A percentile compares a stretch with the other conserved stretches of the same genome.
These are phyloP conservation scores for Cyamopsis tetragonoloba DNA, from an alignment of 306 rosid genomes.

Conservation along the genomic window DNA sequence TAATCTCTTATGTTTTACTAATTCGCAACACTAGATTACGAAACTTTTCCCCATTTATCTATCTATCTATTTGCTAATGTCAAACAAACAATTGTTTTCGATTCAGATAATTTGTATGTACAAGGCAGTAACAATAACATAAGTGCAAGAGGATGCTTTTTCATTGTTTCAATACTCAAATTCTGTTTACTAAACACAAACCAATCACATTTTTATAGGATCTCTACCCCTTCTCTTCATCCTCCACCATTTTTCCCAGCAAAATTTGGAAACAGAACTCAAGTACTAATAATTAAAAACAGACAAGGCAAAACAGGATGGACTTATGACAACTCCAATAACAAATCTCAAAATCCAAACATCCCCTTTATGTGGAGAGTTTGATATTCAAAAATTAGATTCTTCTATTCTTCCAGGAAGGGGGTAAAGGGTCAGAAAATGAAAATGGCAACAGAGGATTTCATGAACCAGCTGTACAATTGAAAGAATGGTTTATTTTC, in stretches of 20 bases:
- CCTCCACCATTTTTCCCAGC: not conserved
- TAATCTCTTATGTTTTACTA: not conserved
- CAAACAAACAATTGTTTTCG: not conserved
- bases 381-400: constrained; percentile 32
- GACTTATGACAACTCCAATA: constrained; percentile 26
- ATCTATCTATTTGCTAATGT: not conserved
- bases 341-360: constrained; percentile 28
- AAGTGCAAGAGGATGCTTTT: not conserved
- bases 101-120: not conserved
- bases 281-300: not conserved
- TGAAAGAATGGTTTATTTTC: constrained; percentile 30
- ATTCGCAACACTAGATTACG: too few species aligned
- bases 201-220: not conserved
- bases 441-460: constrained; percentile 11
- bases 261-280: constrained; percentile 12
- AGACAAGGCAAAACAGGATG: not conserved
- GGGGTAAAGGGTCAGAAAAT: not conserved
- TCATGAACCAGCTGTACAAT: constrained; percentile 59
- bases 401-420: constrained; percentile 30
- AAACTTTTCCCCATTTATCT: constrained; percentile 27
- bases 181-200: not conserved
- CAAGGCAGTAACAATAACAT: not conserved
- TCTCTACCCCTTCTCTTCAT: not conserved
- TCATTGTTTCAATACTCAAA: not conserved
- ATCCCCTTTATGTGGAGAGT: constrained; percentile 10